Evolutionary conservation across 192 early-diverging fungal genomes (phyloP), one percentile per base, ranked within the genome.

Genomic region (Dispira simplex): DNA sequence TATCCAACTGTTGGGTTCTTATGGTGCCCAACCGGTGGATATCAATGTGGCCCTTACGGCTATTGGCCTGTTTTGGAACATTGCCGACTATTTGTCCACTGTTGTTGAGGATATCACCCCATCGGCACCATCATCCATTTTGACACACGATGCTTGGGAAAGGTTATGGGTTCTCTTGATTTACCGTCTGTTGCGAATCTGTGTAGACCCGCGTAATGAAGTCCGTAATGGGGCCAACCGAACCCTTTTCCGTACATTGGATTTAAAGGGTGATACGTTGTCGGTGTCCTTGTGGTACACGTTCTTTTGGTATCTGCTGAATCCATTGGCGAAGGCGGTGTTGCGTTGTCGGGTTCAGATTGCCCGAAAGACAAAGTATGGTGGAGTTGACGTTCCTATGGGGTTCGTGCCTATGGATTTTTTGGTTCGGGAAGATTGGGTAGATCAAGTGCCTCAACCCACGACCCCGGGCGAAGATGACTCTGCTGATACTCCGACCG

Each of bases 41-140:
- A 71, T 97, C 46, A 99, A 99, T 70, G 95, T 99, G 47, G 84
- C 88, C 53, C 72, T 99, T 44, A 95, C 97, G 0, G 87, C 93
- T 6, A 81, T 95, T 44, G 91, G 93, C 1, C 75, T 97, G 57
- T 72, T 92, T 12, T 99, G 95, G 95, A 88, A 87, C 48, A 75
- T 99, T 39, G 85, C 89, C 47, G 93, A 97, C 72, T 91, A 83
- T 66, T 79, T 99, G 57, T 81, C 91, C 27, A 87, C 25, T 10
- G 13, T 9, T 18, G 32, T 64, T 16, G 23, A n/a, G 13, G 62
- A 27, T 2, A 46, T 44, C 26, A 45, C 32, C 51, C 54, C 48
- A 20, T 20, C 16, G 56, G 48, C 65, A 43, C 9, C 46, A 66
- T 55, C 44, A 67, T 90, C 66, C 75, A 6, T 39, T 39, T 39